Base-by-base conservation (phyloP, 768 basidiomycete genomes). In the Trametes elegans region DNA sequence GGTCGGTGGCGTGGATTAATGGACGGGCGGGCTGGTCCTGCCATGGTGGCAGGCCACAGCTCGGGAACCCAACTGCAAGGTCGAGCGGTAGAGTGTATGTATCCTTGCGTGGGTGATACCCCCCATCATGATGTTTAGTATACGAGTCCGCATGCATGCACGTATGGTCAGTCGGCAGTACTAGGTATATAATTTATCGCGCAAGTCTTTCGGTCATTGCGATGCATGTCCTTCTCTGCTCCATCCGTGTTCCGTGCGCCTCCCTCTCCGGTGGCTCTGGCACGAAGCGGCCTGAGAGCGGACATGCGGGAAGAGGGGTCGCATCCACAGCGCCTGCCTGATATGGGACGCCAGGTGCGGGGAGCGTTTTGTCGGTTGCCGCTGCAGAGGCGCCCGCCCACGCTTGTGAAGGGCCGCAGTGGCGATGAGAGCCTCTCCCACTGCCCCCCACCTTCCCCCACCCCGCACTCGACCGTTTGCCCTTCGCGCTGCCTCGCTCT, bases 121-220 rank as follows among this genome's bases (percentile, higher is more conserved):
- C n/a, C n/a, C n/a, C 32, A 43, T 43, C 40, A 43, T 36, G 48
- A 49, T 35, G 34, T 35, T 13, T 4, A 43, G 41, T 43, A n/a
- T n/a, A n/a, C 23, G 24, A 14, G 40, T 48, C 11, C 14, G 26
- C 23, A 29, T 32, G 46, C 32, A 31, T 26, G 27, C 49, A 7
- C 39, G n/a, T n/a, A n/a, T n/a, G 38, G 26, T 21, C 24, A 26
- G n/a, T n/a, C 27, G 27, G 23, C 28, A 16, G 24, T 24, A 28
- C 43, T 29, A 31, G 49, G 45, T n/a, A n/a, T n/a, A n/a, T 58
- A 58, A 58, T 3, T 58, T 58, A 58, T 58, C 48, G 29, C 46
- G 57, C 57, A 53, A 21, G 29, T 36, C 55, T 34, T 29, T 28
- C 38, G 23, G 42, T 46, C 49, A 24, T 46, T 57, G 32, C 56